Evolutionary conservation across 2,329 filamentous ascomycete genomes (phyloP).

Genomic region (Daldinia sp.): DNA sequence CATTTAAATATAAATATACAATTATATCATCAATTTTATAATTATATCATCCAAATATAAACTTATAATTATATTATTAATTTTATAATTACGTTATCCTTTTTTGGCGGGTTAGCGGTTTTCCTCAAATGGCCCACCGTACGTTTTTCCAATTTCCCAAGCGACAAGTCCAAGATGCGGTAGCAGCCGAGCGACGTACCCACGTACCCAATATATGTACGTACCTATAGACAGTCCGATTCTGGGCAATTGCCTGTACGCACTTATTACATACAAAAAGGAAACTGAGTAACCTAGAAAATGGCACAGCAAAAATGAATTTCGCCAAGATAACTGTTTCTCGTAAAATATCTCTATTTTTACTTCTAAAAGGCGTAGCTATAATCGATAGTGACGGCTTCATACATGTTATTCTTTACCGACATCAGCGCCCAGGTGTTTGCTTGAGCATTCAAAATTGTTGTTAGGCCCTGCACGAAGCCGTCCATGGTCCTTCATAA

Average conservation of each 20-base stretch:
- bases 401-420: not conserved
- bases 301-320: not conserved
- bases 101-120: too few relatives aligned
- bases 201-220: not conserved
- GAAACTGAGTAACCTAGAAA: not conserved
- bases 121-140: too few relatives aligned
- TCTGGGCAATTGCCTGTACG: not conserved
- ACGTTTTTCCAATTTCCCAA: constrained; percentile 29
- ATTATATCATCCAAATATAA: too few relatives aligned
- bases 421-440: not conserved
- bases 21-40: too few relatives aligned
- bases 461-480: constrained; percentile 6
- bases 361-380: not conserved
- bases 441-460: not conserved
- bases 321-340: not conserved
- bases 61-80: too few relatives aligned
- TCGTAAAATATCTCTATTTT: constrained; percentile 8
- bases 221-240: not conserved
- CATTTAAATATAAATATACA: too few relatives aligned
- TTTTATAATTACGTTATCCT: too few relatives aligned
- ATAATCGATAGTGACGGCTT: not conserved
- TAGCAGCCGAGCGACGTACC: not conserved
- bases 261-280: not conserved
- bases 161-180: constrained; percentile 8
- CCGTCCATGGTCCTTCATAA: not conserved